These are phyloP conservation scores for Pinguiococcus pyrenoidosus DNA, from an alignment of 108 stramenopile species.

Conservation along the genomic window DNA sequence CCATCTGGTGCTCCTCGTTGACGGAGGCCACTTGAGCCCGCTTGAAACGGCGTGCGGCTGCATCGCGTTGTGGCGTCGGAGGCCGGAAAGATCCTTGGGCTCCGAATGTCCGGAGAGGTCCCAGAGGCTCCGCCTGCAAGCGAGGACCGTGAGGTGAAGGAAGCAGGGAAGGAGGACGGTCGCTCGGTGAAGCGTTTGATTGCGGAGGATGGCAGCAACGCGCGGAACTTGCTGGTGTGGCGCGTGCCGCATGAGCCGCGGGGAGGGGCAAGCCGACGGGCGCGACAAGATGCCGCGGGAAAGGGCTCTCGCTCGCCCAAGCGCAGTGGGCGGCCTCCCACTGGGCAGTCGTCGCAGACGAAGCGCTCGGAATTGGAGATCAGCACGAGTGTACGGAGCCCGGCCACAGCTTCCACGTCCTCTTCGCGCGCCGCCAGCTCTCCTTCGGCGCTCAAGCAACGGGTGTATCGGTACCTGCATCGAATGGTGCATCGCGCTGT, in stretches of 20 bases:
- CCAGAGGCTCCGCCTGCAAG: no score
- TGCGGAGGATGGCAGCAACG: conserved; percentile 11
- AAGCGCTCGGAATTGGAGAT: conserved; percentile 1
- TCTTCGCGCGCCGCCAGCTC: conserved; percentile 1
- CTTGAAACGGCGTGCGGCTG: no score
- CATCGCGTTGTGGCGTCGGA: no score
- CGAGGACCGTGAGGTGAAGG: no score
- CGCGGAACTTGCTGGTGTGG: conserved; percentile 12
- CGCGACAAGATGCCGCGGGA: neutral
- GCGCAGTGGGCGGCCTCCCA: no score
- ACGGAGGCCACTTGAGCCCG: no score
- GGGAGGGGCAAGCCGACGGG: neutral
- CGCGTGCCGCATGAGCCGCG: conserved; percentile 7
- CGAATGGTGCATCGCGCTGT: conserved; percentile 17
- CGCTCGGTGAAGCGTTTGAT: conserved; percentile 9
- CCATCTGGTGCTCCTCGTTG: no score
- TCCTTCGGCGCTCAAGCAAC: conserved; percentile 11
- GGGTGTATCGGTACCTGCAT: conserved; percentile 16
- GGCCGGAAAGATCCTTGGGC: no score
- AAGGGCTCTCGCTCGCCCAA: no score
- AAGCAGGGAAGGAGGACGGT: no score
- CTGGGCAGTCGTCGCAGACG: conserved; percentile 2
- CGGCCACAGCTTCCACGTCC: neutral
- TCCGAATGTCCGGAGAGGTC: no score
- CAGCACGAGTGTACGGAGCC: neutral